Evolutionary conservation across 2,329 filamentous ascomycete species (phyloP).

Genomic region (Colletotrichum sp.): DNA sequence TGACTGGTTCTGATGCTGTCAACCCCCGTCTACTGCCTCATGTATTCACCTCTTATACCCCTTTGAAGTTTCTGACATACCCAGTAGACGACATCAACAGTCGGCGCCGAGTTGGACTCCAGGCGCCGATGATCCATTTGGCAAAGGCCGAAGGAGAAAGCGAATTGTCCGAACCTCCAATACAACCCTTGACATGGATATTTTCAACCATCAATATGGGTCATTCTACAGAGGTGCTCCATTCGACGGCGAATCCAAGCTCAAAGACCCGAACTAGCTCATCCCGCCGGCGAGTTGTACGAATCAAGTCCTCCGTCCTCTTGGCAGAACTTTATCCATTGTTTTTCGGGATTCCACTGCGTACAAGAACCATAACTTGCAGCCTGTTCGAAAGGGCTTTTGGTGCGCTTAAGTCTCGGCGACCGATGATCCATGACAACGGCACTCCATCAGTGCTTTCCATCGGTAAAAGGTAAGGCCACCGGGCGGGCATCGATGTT

Average conservation of each 20-base stretch:
- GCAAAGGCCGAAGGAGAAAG: background rate
- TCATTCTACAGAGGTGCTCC: rapidly evolving
- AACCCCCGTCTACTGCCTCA: rapidly evolving
- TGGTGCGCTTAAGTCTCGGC: background rate
- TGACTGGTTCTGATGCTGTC: background rate
- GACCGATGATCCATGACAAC: background rate
- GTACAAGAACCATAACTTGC: background rate
- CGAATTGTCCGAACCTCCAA: background rate
- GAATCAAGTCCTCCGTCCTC: background rate
- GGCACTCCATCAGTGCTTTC: background rate
- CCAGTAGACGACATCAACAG: rapidly evolving
- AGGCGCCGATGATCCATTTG: background rate
- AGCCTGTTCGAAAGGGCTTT: background rate
- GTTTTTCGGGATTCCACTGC: rapidly evolving
- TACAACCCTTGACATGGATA: background rate
- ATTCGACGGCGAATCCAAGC: background rate
- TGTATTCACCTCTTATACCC: background rate
- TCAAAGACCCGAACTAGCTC: background rate
- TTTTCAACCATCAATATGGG: no score
- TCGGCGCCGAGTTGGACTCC: background rate
- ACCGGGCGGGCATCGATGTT: no score
- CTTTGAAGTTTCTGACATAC: rapidly evolving
- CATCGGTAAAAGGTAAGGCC: background rate
- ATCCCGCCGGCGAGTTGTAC: background rate
- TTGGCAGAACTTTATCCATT: background rate